These are phyloP conservation scores for Haplosporangium gracile DNA, from an alignment of 192 early-diverging fungal species.

Conservation along the genomic window DNA sequence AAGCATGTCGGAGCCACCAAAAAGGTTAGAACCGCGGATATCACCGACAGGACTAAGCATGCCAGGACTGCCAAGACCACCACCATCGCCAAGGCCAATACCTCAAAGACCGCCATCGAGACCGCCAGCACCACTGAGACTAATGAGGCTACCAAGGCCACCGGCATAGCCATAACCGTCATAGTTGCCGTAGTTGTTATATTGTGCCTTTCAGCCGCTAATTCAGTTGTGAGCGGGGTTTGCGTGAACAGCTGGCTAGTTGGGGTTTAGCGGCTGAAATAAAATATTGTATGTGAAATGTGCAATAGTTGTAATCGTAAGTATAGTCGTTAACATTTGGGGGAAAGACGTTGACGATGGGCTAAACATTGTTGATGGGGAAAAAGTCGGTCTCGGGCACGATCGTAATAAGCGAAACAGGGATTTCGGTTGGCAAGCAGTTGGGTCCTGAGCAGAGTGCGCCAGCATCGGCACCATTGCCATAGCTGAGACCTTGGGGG, in stretches of 20 bases:
- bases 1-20: no score
- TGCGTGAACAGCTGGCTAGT: no score
- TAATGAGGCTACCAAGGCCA: neutral
- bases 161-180: neutral
- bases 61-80: no score
- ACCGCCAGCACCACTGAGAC: neutral
- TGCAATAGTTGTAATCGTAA: neutral
- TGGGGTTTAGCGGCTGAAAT: no score
- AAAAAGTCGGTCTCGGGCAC: constrained; percentile 22
- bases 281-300: no score
- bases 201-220: no score
- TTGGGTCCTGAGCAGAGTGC: neutral
- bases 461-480: neutral
- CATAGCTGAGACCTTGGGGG: neutral
- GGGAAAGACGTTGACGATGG: constrained; percentile 24
- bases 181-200: neutral
- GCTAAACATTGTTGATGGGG: constrained; percentile 14
- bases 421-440: neutral
- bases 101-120: neutral
- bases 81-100: neutral
- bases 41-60: no score
- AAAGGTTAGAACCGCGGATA: no score
- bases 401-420: constrained; percentile 10
- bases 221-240: no score
- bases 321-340: constrained; percentile 23